Base-by-base conservation (phyloP, 257 asterid species). In the Lavandula angustifolia region DNA sequence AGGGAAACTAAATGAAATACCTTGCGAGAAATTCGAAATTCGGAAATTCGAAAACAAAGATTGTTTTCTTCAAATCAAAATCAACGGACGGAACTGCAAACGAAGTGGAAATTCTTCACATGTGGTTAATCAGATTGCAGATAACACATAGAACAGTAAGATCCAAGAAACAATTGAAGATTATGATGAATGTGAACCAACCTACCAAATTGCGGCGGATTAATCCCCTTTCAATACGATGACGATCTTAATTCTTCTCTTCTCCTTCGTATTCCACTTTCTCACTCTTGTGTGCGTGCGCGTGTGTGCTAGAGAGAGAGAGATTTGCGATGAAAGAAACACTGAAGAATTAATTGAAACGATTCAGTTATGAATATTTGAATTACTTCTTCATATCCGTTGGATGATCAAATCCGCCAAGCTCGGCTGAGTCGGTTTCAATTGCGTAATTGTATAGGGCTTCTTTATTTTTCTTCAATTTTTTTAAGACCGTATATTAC, bases 381-480 rank as follows among this genome's bases (percentile, higher is more conserved):
- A 81, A 75, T 17, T 34, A 9, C 14, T 12, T 37, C 38, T 1
- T 40, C 60, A 4, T 81, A 80, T 85, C 84, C 96, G 91, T 85
- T 57, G 68, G 64, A 66, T 55, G 22, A 38, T 53, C 41, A 65
- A 68, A 61, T 79, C 72, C 89, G 77, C 81, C 73, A 17, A 56
- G 63, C 41, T 61, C 81, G 77, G 81, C 78, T 73, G 6, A 4
- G 18, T 71, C 54, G 12, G 66, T 44, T 44, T 37, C 40, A 50
- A 9, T 48, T 13, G 9, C 33, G 5, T 13, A 29, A 5, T n/a
- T 41, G 2, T 5, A 13, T 59, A 18, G 37, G 6, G 12, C 33
- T 6, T 49, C 4, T 22, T 13, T 9, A 29, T 31, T 17, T 27
- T 4, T 53, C 29, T 29, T 53, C n/a, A n/a, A n/a, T n/a, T n/a